These are phyloP conservation scores for Lichtheimia ornata DNA, from an alignment of 371 early-diverging fungal species.

Conservation along the genomic window DNA sequence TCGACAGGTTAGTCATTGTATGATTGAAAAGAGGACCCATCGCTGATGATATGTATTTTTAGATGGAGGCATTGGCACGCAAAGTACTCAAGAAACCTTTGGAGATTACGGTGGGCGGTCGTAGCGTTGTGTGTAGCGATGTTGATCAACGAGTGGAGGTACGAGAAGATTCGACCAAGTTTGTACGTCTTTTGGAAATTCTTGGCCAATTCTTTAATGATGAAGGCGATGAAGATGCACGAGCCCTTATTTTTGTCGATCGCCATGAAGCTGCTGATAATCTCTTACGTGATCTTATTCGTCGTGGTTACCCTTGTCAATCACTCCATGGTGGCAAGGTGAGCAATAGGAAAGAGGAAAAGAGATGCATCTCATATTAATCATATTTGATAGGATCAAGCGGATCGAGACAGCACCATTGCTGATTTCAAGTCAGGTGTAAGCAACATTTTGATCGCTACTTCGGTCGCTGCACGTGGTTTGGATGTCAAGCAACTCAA, in stretches of 20 bases:
- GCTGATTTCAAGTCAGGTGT: conserved; percentile 91
- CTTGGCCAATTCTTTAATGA: conserved; percentile 79
- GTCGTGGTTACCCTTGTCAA: conserved; percentile 89
- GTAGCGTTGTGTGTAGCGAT: conserved; percentile 86
- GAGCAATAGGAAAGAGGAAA: conserved; percentile 6
- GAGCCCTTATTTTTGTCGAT: conserved; percentile 93
- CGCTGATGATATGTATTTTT: not conserved
- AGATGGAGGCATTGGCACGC: conserved; percentile 96
- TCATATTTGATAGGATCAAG: conserved; percentile 70
- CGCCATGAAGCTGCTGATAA: conserved; percentile 95
- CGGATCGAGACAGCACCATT: conserved; percentile 93
- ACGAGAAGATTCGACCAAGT: conserved; percentile 81
- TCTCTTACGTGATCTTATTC: conserved; percentile 80
- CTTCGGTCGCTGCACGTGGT: conserved; percentile 99
- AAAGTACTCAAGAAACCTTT: conserved; percentile 88
- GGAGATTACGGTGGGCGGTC: conserved; percentile 94
- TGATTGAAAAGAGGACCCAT: too few relatives aligned
- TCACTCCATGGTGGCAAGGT: conserved; percentile 95
- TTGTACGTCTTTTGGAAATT: conserved; percentile 85
- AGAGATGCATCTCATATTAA: not conserved
- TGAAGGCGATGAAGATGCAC: conserved; percentile 55
- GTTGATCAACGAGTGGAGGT: conserved; percentile 92
- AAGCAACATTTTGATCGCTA: conserved; percentile 92
- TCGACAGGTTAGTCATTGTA: conserved; percentile 58
- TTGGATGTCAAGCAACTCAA: conserved; percentile 97